Base-by-base conservation (phyloP, 306 rosid species). In the Cicer judaicum region DNA sequence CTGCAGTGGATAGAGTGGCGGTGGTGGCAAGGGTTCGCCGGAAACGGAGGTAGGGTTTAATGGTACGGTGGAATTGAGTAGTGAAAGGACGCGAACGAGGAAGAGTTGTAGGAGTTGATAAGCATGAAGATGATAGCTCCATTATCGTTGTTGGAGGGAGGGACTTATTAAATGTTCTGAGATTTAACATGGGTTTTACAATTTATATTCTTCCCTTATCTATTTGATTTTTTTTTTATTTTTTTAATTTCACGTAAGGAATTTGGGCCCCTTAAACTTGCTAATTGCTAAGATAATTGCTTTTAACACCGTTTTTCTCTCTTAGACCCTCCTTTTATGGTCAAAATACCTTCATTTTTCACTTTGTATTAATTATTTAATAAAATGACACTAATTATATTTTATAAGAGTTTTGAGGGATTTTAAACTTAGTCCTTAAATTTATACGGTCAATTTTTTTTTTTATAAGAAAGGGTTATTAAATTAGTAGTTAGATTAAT, bases 81-180 rank as follows among this genome's bases (percentile, higher is more conserved):
- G 52, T 52, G 66, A 71, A 50, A 48, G 61, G 76, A 69, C 34
- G 86, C 56, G 83, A 70, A 36, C 72, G 84, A 74, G 85, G 73
- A n/a, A 76, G 80, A 74, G 64, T 68, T 69, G 86, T 61, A 68
- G 84, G 39, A 5, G 46, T 24, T 55, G 59, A 68, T 44, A 38
- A 9, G 2, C 60, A 54, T 11, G 81, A 81, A 16, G 74, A 75
- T 40, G 86, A 84, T 69, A 79, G 75, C 70, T 82, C 82, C 87
- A 83, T 86, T 72, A 8, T 81, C 73, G 1, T 62, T 29, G 59
- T 63, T 29, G 0, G 8, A 73, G 70, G 72, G 36, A 13, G n/a
- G 29, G 12, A 12, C 43, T 29, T 29, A 29, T 29, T 4, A 29
- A 29, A 8, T 56, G 29, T 50, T 59, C 13, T 60, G 54, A 48